Percentiles rank a stretch among this genome's conserved stretches.
phyloP scores from a whole-genome alignment of 495 filamentous ascomycete genomes.

The Penicillium manginii region DNA sequence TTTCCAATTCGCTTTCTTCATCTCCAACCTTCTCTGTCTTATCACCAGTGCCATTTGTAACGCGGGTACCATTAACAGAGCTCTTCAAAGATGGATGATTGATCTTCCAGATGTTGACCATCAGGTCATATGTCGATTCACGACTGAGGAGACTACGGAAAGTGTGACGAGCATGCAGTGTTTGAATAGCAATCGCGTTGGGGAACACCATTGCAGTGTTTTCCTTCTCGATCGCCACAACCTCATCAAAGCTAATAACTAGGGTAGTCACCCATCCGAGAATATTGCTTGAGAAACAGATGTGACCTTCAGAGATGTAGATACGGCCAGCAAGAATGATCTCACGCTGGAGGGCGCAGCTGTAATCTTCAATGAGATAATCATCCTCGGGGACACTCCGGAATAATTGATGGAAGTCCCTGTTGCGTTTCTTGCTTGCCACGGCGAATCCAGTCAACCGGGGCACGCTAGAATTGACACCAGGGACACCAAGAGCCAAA shows the following conservation, averaged over 20 bases:
- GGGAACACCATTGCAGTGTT: constrained; percentile 95
- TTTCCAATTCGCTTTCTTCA: constrained; percentile 54
- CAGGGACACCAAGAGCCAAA: constrained; percentile 66
- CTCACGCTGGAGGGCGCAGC: constrained; percentile 92
- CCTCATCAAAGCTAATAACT: constrained; percentile 97
- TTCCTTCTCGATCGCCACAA: constrained; percentile 95
- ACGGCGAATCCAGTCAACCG: constrained; percentile 95
- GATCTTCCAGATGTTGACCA: constrained; percentile 98
- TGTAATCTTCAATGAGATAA: constrained; percentile 98
- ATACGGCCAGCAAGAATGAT: constrained; percentile 93
- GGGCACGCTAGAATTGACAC: constrained; percentile 58
- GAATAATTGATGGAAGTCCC: constrained; percentile 93
- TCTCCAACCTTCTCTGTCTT: constrained; percentile 84
- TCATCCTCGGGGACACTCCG: constrained; percentile 97
- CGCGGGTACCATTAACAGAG: constrained; percentile 81
- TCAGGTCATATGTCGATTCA: constrained; percentile 94
- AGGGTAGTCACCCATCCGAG: constrained; percentile 96
- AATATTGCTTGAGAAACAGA: constrained; percentile 99
- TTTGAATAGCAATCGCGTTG: constrained; percentile 96
- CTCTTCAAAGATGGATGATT: constrained; percentile 89
- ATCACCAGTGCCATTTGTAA: constrained; percentile 80
- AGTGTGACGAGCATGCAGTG: constrained; percentile 89
- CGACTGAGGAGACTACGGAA: constrained; percentile 94
- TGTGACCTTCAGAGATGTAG: constrained; percentile 95
- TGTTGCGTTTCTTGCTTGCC: constrained; percentile 91